Evolutionary conservation across 2,329 filamentous ascomycete genomes (phyloP), one percentile per base, ranked within the genome.

Genomic region (Colletotrichum trifolii): DNA sequence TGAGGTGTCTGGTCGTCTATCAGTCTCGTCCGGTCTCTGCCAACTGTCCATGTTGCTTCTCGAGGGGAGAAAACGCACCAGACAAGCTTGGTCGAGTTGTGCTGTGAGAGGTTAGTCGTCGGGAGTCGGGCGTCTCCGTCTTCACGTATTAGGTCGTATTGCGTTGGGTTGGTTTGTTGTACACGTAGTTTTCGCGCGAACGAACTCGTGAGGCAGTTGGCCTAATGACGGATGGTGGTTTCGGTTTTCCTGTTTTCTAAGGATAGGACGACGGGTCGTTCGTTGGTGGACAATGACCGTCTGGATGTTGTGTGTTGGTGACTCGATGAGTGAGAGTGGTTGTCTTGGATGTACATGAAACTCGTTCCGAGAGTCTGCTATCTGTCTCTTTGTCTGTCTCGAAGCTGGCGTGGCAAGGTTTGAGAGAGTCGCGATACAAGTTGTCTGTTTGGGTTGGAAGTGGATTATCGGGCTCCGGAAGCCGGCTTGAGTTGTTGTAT

Each of bases 221-320:
- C 76, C 76, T 73, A 79, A 78, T 68, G 77, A 66, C 54, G 62
- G 66, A 63, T 46, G 57, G 34, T 57, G 55, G 25, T 35, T 64
- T 55, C 36, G 48, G 39, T 59, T 60, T 55, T 57, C 47, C 52
- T 59, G 42, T 39, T 25, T 56, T 39, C 61, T 69, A 82, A 81
- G 70, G 82, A 84, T 74, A 79, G 82, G 80, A 81, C 77, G 78
- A 74, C 77, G 77, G 79, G 77, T 74, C 73, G 69, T 69, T 69
- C 73, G 69, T 69, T 69, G 71, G 67, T 68, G 43, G 49, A 67
- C 60, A 63, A 65, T 54, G 54, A 49, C 62, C 50, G 64, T 66
- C 64, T 64, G 42, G 34, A 11, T n/a, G n/a, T 13, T 45, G 13
- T 43, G 42, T 38, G 49, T 65, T 58, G 60, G 43, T 64, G 64